Base-by-base conservation (phyloP, 345 rosid genomes). In the Populus ilicifolia region DNA sequence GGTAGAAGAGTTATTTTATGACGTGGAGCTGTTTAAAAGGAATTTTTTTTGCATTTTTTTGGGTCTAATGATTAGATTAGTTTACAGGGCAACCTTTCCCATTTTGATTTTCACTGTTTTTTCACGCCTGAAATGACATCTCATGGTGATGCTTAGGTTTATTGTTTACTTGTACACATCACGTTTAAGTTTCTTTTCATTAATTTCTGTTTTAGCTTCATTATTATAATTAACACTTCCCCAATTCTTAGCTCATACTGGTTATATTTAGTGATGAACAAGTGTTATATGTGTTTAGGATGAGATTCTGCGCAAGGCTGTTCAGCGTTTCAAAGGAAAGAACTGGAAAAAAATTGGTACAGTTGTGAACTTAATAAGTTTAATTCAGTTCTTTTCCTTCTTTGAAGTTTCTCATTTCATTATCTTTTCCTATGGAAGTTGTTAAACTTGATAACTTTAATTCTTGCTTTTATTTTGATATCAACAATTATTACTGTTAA, bases 331-430 rank as follows among this genome's bases (percentile, higher is more conserved):
- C 85, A 94, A 94, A 78, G 98, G 98, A 81, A 96, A 96, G 86
- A 96, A 96, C 85, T 96, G 99, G 99, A 96, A 96, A 85, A 96
- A 94, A 80, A 96, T 96, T 77, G 99, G 99, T 96, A 86, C 41
- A 74, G 6, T 25, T 54, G 2, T 67, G 52, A 64, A 67, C 30
- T 75, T 20, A 11, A 39, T n/a, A 16, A 44, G 71, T 70, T 80
- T 70, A 13, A 1, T 48, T 48, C 62, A 29, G 5, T 8, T 48
- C 25, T 29, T 25, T 38, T 29, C 10, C 30, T 64, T 43, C 3
- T 25, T 16, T 65, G 9, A 8, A 17, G 70, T 67, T 67, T 38
- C 44, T 67, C 23, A 41, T 44, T 3, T 59, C 14, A 59, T 9
- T 23, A n/a, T 59, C 14, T 43, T 59, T 59, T 59, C 63, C 29